These are phyloP conservation scores for Amborella trichopoda DNA, from an alignment of 164 flowering plant species.

Conservation along the genomic window DNA sequence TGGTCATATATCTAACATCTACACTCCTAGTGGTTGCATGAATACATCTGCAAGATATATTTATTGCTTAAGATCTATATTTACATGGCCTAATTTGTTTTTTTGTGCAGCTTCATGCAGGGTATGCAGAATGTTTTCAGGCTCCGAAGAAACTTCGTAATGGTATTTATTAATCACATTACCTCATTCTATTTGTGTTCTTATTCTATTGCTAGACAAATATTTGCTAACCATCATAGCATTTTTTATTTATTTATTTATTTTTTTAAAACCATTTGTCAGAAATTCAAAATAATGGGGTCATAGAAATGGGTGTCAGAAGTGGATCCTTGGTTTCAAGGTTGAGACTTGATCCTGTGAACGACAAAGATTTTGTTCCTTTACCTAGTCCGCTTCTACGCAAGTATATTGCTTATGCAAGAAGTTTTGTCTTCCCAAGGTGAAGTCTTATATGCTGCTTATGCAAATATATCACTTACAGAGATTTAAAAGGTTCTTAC, in stretches of 20 bases:
- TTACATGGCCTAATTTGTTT: too few species aligned
- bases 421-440: constrained; percentile 81
- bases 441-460: constrained; percentile 13
- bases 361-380: constrained; percentile 65
- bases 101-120: constrained; percentile 78
- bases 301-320: constrained; percentile 21
- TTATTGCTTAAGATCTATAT: too few species aligned
- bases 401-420: constrained; percentile 95
- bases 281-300: constrained; percentile 26
- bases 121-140: constrained; percentile 43
- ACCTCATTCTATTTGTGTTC: constrained; percentile 1
- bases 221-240: not conserved
- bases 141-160: constrained; percentile 41
- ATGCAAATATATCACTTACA: constrained; percentile 2
- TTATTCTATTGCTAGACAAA: not conserved
- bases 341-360: constrained; percentile 63
- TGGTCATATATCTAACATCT: too few species aligned
- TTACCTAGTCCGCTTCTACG: constrained; percentile 82
- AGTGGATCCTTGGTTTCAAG: constrained; percentile 62
- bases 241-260: not conserved
- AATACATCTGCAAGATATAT: too few species aligned
- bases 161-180: too few species aligned
- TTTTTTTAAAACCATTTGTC: constrained; percentile 8
- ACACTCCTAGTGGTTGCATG: too few species aligned
- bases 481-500: too few species aligned